Evolutionary conservation across 768 basidiomycete genomes (phyloP), one percentile per base, ranked within the genome.

Genomic region (Suillus sp.): DNA sequence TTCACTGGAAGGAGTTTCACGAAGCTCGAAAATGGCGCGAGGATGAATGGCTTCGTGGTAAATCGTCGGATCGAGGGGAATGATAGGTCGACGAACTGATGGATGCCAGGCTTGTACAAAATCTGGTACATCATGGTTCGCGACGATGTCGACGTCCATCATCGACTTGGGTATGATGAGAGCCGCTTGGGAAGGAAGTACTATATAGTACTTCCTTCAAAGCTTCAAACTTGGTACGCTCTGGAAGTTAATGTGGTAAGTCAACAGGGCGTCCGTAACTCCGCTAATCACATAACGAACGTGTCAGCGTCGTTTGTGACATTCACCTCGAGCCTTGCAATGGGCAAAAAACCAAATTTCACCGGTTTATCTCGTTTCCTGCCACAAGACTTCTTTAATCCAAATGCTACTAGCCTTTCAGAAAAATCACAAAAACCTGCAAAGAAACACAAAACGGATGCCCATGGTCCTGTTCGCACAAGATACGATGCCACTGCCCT

Each of bases 401-500:
- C 37, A 25, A 51, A 35, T 1, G 7, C 54, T 16, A 40, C 51
- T 18, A 61, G 65, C 35, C 50, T 62, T 9, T 59, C 64, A 32
- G 47, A 63, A 22, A 48, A 50, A 55, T 50, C 53, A 16, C 38
- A 64, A n/a, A 45, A 38, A 30, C 45, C 43, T 32, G 27, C 22
- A 40, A 74, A 71, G 64, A 32, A 62, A 69, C 63, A 72, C 62
- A 74, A 73, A 67, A 47, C 67, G 1, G 70, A 64, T 53, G 47
- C 71, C 9, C 68, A 65, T 53, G 71, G 62, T 71, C 74, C 69
- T 27, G 79, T 72, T 72, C 38, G 66, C 64, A 71, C 77, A 64
- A 80, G 78, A 65, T 86, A 86, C 69, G 90, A 95, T 70, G 91
- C 89, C 25, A 86, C 85, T 1, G 84, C 85, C 2, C 81, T 94